These are phyloP conservation scores for Cladosporium sp. DNA, from an alignment of 2,329 filamentous ascomycete species.

Conservation along the genomic window DNA sequence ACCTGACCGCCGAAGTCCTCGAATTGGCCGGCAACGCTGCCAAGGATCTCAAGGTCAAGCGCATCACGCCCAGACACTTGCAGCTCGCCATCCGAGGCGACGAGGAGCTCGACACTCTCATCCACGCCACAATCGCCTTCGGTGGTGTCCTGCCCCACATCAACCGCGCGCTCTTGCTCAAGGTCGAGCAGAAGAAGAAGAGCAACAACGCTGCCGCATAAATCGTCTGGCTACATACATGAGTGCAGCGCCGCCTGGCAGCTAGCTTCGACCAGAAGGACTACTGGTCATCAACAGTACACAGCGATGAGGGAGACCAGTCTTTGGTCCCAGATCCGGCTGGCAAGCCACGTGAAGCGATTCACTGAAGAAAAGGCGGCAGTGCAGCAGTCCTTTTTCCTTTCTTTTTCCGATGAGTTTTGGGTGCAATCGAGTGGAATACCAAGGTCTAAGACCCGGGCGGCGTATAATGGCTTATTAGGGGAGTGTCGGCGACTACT, in stretches of 20 bases:
- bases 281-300: neutral
- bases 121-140: constrained; percentile 95
- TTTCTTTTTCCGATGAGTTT: neutral
- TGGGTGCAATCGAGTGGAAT: constrained; percentile 6
- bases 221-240: neutral
- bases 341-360: too few species aligned
- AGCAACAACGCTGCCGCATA: constrained; percentile 38
- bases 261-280: neutral
- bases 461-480: constrained; percentile 8
- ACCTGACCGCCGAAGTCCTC: constrained; percentile 94
- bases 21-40: constrained; percentile 97
- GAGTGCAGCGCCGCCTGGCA: neutral
- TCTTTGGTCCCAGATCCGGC: neutral
- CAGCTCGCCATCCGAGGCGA: constrained; percentile 98
- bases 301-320: neutral
- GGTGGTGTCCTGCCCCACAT: constrained; percentile 98
- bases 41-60: constrained; percentile 99
- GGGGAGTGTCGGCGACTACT: constrained; percentile 11
- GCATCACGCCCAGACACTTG: constrained; percentile 95
- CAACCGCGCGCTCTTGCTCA: constrained; percentile 91
- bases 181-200: constrained; percentile 98
- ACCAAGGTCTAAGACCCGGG: constrained; percentile 1
- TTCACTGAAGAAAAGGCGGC: neutral
- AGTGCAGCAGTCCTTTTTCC: constrained; percentile 2
- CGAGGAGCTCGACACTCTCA: constrained; percentile 95